Evolutionary conservation across 768 basidiomycete genomes (phyloP).

Genomic region (Pleurotus giganteus): DNA sequence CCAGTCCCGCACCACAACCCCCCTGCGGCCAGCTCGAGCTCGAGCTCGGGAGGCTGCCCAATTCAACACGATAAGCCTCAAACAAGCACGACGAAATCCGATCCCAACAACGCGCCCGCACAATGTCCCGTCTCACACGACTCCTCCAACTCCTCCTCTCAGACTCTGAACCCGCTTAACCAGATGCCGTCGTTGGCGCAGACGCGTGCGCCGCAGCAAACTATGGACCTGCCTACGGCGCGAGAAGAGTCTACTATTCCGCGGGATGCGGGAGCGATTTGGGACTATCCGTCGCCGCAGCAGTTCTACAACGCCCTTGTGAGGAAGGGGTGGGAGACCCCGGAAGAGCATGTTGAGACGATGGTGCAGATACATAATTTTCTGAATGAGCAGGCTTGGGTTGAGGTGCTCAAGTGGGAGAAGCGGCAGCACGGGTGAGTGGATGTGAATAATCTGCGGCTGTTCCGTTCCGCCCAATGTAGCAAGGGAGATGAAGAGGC

Average conservation of each 20-base stretch:
- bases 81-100: constrained; percentile 18
- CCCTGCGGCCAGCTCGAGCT: constrained; percentile 18
- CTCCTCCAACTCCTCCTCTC: no score
- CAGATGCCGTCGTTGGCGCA: constrained; percentile 89
- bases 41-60: constrained; percentile 33
- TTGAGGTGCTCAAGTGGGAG: constrained; percentile 94
- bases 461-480: no score
- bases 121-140: constrained; percentile 63
- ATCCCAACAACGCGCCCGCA: constrained; percentile 26
- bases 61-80: constrained; percentile 33
- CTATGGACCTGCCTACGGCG: constrained; percentile 61
- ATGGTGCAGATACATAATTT: constrained; percentile 99
- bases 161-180: constrained; percentile 70
- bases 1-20: constrained; percentile 40
- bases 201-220: constrained; percentile 55
- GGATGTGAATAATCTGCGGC: no score
- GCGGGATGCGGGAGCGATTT: constrained; percentile 53
- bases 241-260: constrained; percentile 87
- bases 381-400: constrained; percentile 95
- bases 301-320: constrained; percentile 98
- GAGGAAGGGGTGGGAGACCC: constrained; percentile 96
- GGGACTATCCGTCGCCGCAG: constrained; percentile 98
- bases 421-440: constrained; percentile 60
- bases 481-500: no score
- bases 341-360: constrained; percentile 91